A percentile compares a stretch with the other conserved stretches of the same genome.
phyloP scores from a whole-genome alignment of 176 grass and related monocot genomes.

The Bonia amplexicaulis region DNA sequence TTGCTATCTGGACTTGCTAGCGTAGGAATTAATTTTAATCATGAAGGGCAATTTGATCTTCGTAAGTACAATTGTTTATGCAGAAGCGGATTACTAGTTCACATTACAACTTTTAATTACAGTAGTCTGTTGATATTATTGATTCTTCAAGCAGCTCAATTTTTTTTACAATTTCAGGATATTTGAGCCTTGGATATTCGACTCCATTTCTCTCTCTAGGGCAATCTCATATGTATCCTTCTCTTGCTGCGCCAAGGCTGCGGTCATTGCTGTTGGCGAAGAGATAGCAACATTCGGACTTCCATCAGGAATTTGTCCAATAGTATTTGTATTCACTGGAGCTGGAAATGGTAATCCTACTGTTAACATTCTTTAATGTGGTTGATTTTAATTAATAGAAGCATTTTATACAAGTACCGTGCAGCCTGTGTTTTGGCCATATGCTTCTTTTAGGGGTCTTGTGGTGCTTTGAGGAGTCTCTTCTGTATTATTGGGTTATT shows the following conservation, averaged over 20 bases:
- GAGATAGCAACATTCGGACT: conserved; percentile 90
- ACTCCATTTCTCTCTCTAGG: conserved; percentile 94
- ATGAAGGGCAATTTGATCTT: not conserved
- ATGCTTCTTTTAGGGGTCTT: no score
- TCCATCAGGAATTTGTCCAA: conserved; percentile 77
- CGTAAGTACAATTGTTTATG: not conserved
- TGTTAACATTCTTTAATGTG: no score
- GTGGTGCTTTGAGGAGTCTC: no score
- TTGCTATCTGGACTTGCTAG: not conserved
- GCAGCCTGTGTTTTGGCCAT: no score
- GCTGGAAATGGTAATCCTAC: conserved; percentile 77
- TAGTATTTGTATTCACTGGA: conserved; percentile 92
- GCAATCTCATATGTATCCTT: conserved; percentile 95
- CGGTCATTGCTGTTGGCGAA: conserved; percentile 79
- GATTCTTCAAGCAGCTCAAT: not conserved
- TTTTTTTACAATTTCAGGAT: conserved; percentile 49
- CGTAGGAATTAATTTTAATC: not conserved
- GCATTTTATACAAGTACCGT: no score
- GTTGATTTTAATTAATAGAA: no score
- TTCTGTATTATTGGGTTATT: no score
- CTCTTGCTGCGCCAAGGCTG: conserved; percentile 83
- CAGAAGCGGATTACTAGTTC: not conserved
- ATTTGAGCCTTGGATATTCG: conserved; percentile 89
- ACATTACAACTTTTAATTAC: not conserved
- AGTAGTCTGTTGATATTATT: not conserved